Evolutionary conservation across 257 asterid species (phyloP).

Genomic region (Solanum pennellii): DNA sequence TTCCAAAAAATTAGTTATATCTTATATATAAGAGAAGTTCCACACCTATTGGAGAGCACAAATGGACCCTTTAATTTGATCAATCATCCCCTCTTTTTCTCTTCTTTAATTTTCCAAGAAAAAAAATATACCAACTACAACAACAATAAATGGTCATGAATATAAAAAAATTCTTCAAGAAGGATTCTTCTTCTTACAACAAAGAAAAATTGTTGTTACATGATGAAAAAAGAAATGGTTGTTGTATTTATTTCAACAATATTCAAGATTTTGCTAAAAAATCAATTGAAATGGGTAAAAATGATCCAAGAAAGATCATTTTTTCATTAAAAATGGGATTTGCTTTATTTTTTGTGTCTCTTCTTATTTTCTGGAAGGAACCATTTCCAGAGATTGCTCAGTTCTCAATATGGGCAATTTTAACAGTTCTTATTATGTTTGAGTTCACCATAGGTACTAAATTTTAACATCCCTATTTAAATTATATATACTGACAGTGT

Average conservation of each 20-base stretch:
- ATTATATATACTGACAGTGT: neutral
- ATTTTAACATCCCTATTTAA: neutral
- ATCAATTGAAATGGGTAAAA: conserved; percentile 28
- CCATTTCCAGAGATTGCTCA: conserved; percentile 21
- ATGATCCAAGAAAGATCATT: conserved; percentile 29
- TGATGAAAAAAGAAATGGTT: neutral
- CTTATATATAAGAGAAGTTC: neutral
- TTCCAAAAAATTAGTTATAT: too few relatives aligned
- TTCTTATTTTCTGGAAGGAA: conserved; percentile 31
- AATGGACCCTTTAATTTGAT: neutral
- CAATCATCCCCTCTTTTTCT: neutral
- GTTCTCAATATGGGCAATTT: conserved; percentile 38
- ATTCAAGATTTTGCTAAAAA: conserved; percentile 8
- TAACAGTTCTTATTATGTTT: conserved; percentile 38
- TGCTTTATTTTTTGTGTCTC: conserved; percentile 28
- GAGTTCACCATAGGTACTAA: conserved; percentile 31
- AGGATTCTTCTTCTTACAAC: conserved; percentile 1
- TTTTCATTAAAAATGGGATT: conserved; percentile 29
- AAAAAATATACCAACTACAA: neutral
- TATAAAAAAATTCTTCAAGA: neutral
- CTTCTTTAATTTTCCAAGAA: neutral
- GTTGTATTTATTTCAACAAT: neutral
- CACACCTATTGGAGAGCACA: neutral
- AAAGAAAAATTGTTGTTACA: conserved; percentile 14
- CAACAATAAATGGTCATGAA: neutral